Evolutionary conservation across 148 eudicot genomes (phyloP).

Genomic region (Gaultheria prostrata): DNA sequence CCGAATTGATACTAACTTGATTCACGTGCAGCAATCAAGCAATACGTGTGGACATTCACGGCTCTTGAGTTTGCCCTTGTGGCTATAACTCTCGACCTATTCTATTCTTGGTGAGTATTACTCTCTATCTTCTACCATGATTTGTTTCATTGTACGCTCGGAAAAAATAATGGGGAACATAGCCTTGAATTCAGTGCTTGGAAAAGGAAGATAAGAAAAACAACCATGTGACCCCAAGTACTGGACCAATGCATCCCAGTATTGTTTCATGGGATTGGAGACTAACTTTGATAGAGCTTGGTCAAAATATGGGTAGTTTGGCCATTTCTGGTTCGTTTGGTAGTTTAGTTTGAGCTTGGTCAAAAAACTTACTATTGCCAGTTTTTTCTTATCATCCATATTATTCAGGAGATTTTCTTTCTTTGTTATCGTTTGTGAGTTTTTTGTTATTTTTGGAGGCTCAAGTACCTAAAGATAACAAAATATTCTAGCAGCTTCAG

Average conservation of each 20-base stretch:
- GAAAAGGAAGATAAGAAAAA: not conserved
- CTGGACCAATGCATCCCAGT: not conserved
- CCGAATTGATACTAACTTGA: conserved; percentile 11
- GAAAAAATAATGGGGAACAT: not conserved
- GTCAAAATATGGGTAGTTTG: too few species aligned
- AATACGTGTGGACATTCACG: conserved; percentile 85
- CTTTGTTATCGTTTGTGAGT: not conserved
- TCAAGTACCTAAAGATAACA: not conserved
- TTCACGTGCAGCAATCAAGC: conserved; percentile 69
- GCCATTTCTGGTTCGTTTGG: too few species aligned
- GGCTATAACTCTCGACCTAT: conserved; percentile 56
- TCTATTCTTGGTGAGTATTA: conserved; percentile 60
- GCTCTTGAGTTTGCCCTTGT: conserved; percentile 86
- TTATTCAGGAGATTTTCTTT: not conserved
- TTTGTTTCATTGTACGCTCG: not conserved
- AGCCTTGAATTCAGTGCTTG: not conserved
- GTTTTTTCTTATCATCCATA: not conserved
- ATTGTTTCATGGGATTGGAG: not conserved
- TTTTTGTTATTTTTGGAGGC: not conserved
- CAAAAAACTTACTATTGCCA: not conserved
- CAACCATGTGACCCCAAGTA: not conserved
- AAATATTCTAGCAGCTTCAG: conserved; percentile 58
- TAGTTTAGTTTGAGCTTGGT: too few species aligned
- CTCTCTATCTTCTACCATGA: not conserved
- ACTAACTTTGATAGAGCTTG: not conserved